A percentile compares a stretch with the other conserved stretches of the same genome.
phyloP scores from a whole-genome alignment of 345 rosid species.

The Dipteronia sinensis region DNA sequence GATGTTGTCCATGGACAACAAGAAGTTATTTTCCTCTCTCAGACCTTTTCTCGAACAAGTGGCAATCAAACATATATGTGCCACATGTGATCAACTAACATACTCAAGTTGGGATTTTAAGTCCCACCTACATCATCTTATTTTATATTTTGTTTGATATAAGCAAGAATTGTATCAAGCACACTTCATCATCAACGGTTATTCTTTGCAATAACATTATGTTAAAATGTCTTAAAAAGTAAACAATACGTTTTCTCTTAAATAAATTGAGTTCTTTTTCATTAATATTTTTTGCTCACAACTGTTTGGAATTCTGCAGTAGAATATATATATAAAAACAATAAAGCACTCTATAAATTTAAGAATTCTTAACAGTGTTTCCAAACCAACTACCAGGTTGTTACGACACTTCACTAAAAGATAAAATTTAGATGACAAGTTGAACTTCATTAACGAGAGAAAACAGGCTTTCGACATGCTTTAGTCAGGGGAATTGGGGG shows the following conservation, averaged over 20 bases:
- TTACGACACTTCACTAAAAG: background rate
- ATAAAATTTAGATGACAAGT: background rate
- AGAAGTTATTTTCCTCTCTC: background rate
- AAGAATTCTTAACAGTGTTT: no score
- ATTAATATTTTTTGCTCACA: no score
- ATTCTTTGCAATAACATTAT: no score
- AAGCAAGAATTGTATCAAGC: background rate
- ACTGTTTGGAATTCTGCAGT: no score
- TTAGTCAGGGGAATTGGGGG: constrained; percentile 28
- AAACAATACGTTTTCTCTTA: no score
- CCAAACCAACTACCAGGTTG: background rate
- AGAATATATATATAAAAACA: background rate
- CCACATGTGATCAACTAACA: background rate
- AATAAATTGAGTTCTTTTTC: background rate
- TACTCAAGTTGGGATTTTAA: background rate
- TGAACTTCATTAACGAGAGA: background rate
- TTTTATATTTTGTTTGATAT: background rate
- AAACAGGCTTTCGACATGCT: constrained; percentile 17
- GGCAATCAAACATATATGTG: background rate
- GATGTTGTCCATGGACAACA: background rate
- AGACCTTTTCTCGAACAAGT: constrained; percentile 1
- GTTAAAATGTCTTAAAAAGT: no score
- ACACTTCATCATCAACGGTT: background rate
- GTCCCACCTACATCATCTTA: background rate
- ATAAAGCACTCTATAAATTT: background rate